A percentile compares a stretch with the other conserved stretches of the same genome.
Evolutionary conservation across 1,284 basidiomycete genomes (phyloP).

Genomic region (Thelephora terrestris): DNA sequence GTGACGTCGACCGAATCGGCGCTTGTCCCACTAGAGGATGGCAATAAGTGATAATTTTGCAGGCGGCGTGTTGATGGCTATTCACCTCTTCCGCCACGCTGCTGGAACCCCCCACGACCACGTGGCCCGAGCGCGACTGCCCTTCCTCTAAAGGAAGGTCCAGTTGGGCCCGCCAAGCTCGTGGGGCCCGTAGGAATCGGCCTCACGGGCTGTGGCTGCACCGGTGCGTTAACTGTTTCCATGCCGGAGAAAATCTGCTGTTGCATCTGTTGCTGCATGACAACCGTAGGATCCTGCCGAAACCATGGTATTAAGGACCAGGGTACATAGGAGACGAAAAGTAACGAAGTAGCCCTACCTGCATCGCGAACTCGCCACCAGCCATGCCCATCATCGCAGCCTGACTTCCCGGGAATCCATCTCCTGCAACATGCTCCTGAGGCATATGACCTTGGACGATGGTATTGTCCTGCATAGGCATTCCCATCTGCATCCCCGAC

Average conservation of each 20-base stretch:
- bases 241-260: slow-evolving; percentile 50
- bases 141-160: slow-evolving; percentile 43
- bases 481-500: slow-evolving; percentile 30
- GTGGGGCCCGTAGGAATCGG: slow-evolving; percentile 14
- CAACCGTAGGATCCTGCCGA: slow-evolving; percentile 22
- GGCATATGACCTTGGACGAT: slow-evolving; percentile 23
- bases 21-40: too few species aligned
- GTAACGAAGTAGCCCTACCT: slow-evolving; percentile 33
- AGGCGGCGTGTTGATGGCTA: slow-evolving; percentile 9
- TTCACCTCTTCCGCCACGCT: slow-evolving; percentile 29
- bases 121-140: slow-evolving; percentile 24
- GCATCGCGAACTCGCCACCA: slow-evolving; percentile 29
- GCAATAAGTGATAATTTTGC: slow-evolving; percentile 1
- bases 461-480: slow-evolving; percentile 20
- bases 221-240: slow-evolving; percentile 33
- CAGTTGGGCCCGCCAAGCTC: slow-evolving; percentile 36
- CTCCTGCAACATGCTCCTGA: slow-evolving; percentile 24
- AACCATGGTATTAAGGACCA: slow-evolving; percentile 1
- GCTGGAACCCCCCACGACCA: slow-evolving; percentile 21
- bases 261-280: slow-evolving; percentile 24
- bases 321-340: slow-evolving; percentile 12
- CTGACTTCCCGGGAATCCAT: slow-evolving; percentile 5
- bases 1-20: slow-evolving; percentile 65
- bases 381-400: slow-evolving; percentile 23
- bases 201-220: slow-evolving; percentile 19